Conservation (phyloP, 345 rosid genomes). For the Euphorbia tirucalli region DNA sequence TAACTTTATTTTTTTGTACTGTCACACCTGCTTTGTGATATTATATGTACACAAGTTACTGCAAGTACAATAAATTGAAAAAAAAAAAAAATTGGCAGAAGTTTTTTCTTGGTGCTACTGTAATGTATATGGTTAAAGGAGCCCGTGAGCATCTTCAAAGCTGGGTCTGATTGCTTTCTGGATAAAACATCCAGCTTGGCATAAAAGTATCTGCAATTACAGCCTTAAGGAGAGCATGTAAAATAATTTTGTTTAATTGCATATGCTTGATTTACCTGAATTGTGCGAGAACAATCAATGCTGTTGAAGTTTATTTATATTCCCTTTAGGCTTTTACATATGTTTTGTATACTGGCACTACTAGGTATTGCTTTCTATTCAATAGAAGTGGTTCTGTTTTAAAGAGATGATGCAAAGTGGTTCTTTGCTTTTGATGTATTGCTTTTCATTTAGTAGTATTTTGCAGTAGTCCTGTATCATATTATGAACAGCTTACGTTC, state of each 20-base stretch:
- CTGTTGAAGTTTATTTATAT: background rate
- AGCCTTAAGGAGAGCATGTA: background rate
- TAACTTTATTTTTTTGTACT: slow-evolving; percentile 6
- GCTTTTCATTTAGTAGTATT: background rate
- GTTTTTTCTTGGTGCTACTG: background rate
- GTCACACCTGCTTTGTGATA: background rate
- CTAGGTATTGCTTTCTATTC: background rate
- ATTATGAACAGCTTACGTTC: slow-evolving; percentile 4
- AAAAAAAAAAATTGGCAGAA: too few relatives aligned
- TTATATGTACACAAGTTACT: background rate
- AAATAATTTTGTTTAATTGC: background rate
- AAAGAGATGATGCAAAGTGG: background rate
- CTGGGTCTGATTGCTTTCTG: background rate
- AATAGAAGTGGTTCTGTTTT: too few relatives aligned
- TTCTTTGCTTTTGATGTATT: background rate
- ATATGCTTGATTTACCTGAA: background rate
- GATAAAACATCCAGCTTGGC: background rate
- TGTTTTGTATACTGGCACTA: background rate
- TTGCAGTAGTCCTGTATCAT: background rate
- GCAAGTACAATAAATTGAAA: too few relatives aligned
- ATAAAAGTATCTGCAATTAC: background rate
- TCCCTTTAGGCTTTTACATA: background rate
- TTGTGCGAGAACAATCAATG: background rate
- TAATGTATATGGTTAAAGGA: background rate
- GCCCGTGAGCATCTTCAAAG: background rate